Base-by-base conservation (phyloP, 768 basidiomycete genomes). In the Leccinum broughii region DNA sequence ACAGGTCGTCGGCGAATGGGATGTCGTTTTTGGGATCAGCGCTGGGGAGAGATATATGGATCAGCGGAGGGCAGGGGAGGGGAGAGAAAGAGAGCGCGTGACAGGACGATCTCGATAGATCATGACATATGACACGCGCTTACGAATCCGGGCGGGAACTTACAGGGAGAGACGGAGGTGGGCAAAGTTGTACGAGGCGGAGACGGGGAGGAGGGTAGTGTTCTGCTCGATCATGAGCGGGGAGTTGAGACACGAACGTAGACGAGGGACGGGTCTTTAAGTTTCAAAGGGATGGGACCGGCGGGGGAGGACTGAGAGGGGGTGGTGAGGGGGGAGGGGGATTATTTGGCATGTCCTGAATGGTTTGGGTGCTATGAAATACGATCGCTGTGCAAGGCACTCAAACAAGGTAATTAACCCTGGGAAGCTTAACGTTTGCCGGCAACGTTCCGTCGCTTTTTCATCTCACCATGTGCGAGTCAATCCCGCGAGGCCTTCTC, bases 151-250 rank as follows among this genome's bases (percentile, higher is more conserved):
- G 49, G 65, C 58, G 41, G 44, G 46, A 41, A 80, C 81, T 75
- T 71, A 84, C 84, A 87, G 79, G 10, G 84, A 76, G 74, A 81
- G 83, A 59, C 87, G 83, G 59, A 87, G 80, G 70, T 87, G 85
- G 44, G 82, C 81, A 60, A 86, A 79, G 82, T 83, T 83, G 78
- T 85, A 87, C 22, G 53, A n/a, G 62, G 77, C 75, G 67, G 82
- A 82, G 74, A 82, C 77, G 72, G 77, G 73, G 66, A 73, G 73
- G 64, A 68, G 66, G 30, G 74, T 67, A 15, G 76, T 64, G 46
- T 75, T 75, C 68, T 82, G 80, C 74, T 85, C 83, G 75, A 87
- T 86, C 87, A 89, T 89, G 41, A 44, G n/a, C 44, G 44, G 20
- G 20, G 20, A 46, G 20, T 20, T 20, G 41, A 41, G 41, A 51